These are phyloP conservation scores for Brassica juncea DNA, from an alignment of 345 rosid species.

Conservation along the genomic window DNA sequence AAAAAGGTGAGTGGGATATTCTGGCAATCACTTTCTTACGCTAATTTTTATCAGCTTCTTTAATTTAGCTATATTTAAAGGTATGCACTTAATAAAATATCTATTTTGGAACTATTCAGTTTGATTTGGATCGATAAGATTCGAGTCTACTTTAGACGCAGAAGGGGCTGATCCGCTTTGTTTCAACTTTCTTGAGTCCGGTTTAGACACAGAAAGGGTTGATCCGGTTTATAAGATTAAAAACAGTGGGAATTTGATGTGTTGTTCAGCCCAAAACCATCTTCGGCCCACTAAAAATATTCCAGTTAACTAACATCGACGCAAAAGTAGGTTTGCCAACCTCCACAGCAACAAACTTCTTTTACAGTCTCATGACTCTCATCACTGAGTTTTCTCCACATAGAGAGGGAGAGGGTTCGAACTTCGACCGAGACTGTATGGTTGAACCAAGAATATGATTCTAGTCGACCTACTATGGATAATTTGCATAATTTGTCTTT, in stretches of 20 bases:
- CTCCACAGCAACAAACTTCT: not conserved
- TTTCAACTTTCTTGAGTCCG: not conserved
- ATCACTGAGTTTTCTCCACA: not conserved
- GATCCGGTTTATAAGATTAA: not conserved
- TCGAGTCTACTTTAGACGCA: not conserved
- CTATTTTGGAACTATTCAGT: constrained; percentile 1
- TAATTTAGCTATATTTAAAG: not conserved
- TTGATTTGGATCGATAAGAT: not conserved
- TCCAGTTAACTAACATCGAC: not conserved
- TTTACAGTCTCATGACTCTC: not conserved
- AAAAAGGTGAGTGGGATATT: not conserved
- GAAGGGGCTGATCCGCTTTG: not conserved
- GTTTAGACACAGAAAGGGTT: not conserved
- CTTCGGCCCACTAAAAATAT: constrained; percentile 7
- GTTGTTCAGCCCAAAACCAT: not conserved
- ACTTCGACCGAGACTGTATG: not conserved
- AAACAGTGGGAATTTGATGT: not conserved
- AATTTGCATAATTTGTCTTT: no score
- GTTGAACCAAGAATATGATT: not conserved
- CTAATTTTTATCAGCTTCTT: not conserved
- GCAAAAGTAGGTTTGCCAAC: not conserved
- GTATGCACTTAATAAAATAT: not conserved
- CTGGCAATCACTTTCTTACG: constrained; percentile 1
- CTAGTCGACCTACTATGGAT: no score
- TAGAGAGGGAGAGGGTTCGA: not conserved